Base-by-base conservation (phyloP, 2,329 filamentous ascomycete species). In the Calonectria honghensis region DNA sequence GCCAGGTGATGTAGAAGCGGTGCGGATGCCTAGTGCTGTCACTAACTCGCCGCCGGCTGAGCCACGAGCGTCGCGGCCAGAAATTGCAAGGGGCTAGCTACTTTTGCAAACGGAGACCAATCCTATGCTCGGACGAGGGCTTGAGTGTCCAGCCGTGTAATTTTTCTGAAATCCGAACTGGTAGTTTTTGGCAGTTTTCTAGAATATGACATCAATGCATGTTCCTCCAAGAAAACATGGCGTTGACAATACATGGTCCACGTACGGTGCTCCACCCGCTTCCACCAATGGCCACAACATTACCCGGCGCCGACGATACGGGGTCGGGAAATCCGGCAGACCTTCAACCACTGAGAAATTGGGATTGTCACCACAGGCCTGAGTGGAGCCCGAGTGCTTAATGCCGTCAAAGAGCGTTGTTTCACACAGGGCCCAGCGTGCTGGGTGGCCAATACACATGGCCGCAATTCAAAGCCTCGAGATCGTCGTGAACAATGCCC, bases 371-470 rank as follows among this genome's bases (percentile, higher is more conserved):
- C 57, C 10, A 2, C 14, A 32, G 35, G 24, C 35, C 16, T 29
- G 2, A 20, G 57, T 41, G 54, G 54, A 37, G 11, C 54, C 54
- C n/a, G 20, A 24, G 57, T 37, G 37, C 37, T 61, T 11, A 29
- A 24, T 24, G 24, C 35, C 37, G 31, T 41, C n/a, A n/a, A 7
- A 11, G 35, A 41, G n/a, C 6, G n/a, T 13, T 61, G 57, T 61
- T 61, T 61, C 57, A 61, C 29, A n/a, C n/a, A 61, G 35, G 57
- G 18, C 57, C 57, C 35, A 39, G 57, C 57, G 35, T 39, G 13
- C n/a, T 13, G 54, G 16, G 57, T 6, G 57, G 57, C 57, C 57
- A 61, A 41, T 14, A 39, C 57, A 29, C 32, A 61, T 16, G 57
- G 57, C n/a, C 24, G 57, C n/a, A 35, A 41, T 61, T 61, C 20